Evolutionary conservation across 1,284 basidiomycete species (phyloP), one percentile per base, ranked within the genome.

Genomic region (Anthracocystis setariae): DNA sequence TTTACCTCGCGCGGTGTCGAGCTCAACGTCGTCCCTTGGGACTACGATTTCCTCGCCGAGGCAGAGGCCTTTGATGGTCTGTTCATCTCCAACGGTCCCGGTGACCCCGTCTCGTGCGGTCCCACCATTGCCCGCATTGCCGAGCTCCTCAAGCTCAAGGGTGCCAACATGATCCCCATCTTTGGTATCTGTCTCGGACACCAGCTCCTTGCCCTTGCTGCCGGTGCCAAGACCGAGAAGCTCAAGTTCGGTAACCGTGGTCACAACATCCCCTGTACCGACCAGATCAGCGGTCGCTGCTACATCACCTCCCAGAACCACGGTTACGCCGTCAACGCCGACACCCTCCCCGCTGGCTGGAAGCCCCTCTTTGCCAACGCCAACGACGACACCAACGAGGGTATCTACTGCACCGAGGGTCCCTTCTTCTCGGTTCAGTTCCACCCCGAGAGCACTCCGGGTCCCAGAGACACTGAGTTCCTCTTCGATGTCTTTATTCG

Each of bases 241-340:
- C 97, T 98, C 92, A 98, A 98, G 86, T 98, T 98, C 84, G 96
- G 96, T 57, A 98, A 98, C 84, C 92, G 96, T 74, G 96, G 96
- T 13, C 94, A 97, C 84, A 99, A 99, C 85, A 93, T 98, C 79
- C 96, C 96, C 4, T 98, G 95, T 85, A 98, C 93, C 35, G 92
- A 95, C 84, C 88, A 91, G 42, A 88, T 96, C 59, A 93, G 92
- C 53, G 96, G 95, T 33, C 88, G 96, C 62, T 98, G 96, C 86
- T 98, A 98, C 85, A 98, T 98, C 85, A 98, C 96, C 35, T 94
- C 92, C 81, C 96, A 99, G 85, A 99, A 99, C 84, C 96, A 99
- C 85, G 96, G 96, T 79, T 99, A 90, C 86, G 91, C 98, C 83
- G 96, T 98, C 69, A 91, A 98, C 82, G 87, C 90, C 0, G 83